Percentiles rank a stretch among this genome's conserved stretches.
These are phyloP conservation scores for Zoysia matrella DNA, from an alignment of 202 grass and related monocot species.

Conservation along the genomic window DNA sequence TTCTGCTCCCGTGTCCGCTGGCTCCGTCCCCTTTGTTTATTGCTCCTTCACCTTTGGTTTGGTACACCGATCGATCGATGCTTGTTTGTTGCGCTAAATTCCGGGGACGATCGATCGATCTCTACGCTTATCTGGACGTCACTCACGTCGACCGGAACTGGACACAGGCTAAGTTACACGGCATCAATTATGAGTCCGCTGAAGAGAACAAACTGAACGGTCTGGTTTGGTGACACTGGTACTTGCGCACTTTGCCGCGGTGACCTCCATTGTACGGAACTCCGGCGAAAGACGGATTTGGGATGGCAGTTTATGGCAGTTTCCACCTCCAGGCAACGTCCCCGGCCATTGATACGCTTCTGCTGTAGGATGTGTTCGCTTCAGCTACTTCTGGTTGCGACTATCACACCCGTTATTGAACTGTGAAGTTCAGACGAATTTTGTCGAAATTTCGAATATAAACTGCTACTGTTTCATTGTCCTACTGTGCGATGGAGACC, in stretches of 20 bases:
- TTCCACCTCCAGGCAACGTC: too few species aligned
- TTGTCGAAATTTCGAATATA: background rate
- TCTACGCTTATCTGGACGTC: constrained; percentile 6
- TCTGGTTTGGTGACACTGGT: constrained; percentile 22
- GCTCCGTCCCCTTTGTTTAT: constrained; percentile 1
- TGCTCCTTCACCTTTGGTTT: constrained; percentile 31
- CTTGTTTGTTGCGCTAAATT: constrained; percentile 39
- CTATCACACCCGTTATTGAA: too few species aligned
- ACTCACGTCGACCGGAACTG: background rate
- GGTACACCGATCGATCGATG: constrained; percentile 44
- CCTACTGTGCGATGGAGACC: too few species aligned
- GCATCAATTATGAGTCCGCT: background rate
- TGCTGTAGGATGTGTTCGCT: too few species aligned
- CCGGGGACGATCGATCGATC: too few species aligned
- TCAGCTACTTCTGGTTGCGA: too few species aligned
- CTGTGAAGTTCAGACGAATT: background rate
- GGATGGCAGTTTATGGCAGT: too few species aligned
- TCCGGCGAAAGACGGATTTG: too few species aligned
- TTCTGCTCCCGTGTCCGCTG: constrained; percentile 23
- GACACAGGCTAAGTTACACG: constrained; percentile 11
- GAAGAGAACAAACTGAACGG: background rate
- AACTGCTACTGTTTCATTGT: background rate
- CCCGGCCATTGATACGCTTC: too few species aligned
- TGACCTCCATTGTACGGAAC: too few species aligned
- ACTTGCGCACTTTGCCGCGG: background rate